Conservation (phyloP, 305 asterid species). For the Fraxinus albicans region DNA sequence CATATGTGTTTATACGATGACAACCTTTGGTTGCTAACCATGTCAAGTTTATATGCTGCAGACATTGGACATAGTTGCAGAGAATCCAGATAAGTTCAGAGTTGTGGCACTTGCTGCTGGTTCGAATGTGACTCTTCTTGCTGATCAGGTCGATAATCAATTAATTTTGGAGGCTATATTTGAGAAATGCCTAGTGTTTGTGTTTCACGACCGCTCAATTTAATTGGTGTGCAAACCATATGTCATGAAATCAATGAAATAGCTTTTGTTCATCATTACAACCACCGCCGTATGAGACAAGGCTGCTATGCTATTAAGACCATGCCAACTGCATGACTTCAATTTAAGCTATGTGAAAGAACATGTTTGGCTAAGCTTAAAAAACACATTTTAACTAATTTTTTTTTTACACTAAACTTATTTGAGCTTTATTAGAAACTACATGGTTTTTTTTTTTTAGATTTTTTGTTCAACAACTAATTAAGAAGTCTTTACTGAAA, state of each 20-base stretch:
- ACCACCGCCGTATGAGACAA: neutral
- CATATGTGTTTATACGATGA: neutral
- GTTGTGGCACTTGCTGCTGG: slow-evolving; percentile 98
- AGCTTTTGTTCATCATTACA: neutral
- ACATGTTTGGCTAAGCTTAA: neutral
- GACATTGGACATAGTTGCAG: slow-evolving; percentile 96
- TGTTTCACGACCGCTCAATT: neutral
- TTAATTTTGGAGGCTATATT: neutral
- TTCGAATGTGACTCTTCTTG: slow-evolving; percentile 91
- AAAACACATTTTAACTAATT: neutral
- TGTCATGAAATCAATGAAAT: neutral
- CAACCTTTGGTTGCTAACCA: slow-evolving; percentile 21
- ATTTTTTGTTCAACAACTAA: neutral
- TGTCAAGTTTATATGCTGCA: slow-evolving; percentile 35
- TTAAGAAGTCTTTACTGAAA: neutral
- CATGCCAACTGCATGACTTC: neutral
- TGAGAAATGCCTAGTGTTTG: neutral
- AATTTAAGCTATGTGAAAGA: neutral
- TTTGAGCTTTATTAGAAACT: neutral
- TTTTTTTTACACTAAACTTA: neutral
- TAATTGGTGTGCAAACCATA: neutral
- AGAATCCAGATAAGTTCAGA: slow-evolving; percentile 84
- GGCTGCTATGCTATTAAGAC: neutral
- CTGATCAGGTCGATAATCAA: slow-evolving; percentile 68
- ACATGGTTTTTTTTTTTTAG: neutral